Evolutionary conservation across 1,284 basidiomycete species (phyloP).

Genomic region (Marasmius sp.): DNA sequence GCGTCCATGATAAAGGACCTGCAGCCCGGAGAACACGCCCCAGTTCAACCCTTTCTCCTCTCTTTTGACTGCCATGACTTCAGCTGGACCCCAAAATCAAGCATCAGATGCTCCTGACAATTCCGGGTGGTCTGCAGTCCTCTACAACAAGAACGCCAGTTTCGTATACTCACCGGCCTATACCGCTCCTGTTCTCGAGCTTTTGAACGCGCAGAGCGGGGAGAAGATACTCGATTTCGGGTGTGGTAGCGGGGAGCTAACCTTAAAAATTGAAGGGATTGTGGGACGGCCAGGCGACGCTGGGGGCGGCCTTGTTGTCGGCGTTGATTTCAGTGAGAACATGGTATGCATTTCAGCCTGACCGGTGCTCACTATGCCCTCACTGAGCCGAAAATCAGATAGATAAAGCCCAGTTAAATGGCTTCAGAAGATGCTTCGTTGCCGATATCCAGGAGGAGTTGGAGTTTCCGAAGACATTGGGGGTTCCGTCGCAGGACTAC

Average conservation of each 20-base stretch:
- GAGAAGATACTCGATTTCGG: constrained; percentile 79
- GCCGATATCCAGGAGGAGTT: constrained; percentile 53
- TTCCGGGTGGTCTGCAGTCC: constrained; percentile 48
- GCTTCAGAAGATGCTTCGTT: constrained; percentile 45
- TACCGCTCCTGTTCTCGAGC: constrained; percentile 58
- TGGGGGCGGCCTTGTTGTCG: constrained; percentile 54
- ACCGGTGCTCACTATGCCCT: background rate
- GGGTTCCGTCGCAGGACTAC: constrained; percentile 34
- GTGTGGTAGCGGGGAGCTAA: constrained; percentile 81
- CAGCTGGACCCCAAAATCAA: background rate
- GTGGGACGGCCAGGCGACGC: constrained; percentile 42
- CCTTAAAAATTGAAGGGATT: constrained; percentile 49
- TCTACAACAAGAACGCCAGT: constrained; percentile 58
- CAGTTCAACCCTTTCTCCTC: no score
- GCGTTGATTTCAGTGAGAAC: constrained; percentile 66
- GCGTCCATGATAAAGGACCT: no score
- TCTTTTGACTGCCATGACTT: no score
- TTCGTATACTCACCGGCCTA: constrained; percentile 77
- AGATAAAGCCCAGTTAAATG: constrained; percentile 50
- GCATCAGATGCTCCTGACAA: constrained; percentile 7
- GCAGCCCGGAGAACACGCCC: no score
- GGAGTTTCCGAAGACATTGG: constrained; percentile 24
- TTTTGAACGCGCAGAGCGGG: constrained; percentile 63
- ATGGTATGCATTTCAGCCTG: constrained; percentile 53
- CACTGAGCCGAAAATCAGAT: constrained; percentile 41